Percentiles rank a stretch among this genome's conserved stretches.
Conservation (phyloP, 331 rosid genomes). For the Malus hybrid region DNA sequence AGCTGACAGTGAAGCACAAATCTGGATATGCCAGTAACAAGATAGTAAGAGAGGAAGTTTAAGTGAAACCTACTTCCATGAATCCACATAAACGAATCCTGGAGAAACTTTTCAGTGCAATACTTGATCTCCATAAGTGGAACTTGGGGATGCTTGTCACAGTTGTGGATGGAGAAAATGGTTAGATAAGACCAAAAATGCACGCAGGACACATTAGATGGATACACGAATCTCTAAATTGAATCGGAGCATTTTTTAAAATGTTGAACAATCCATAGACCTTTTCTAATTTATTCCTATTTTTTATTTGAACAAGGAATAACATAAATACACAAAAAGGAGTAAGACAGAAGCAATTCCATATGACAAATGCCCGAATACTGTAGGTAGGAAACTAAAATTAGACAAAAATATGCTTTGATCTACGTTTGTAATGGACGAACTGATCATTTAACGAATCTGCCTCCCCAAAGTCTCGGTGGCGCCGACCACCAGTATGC, state of each 20-base stretch:
- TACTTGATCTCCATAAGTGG: conserved; percentile 27
- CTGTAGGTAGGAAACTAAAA: background rate
- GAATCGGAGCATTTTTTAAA: background rate
- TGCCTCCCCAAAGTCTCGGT: too few species aligned
- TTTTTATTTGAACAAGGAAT: background rate
- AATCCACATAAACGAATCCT: background rate
- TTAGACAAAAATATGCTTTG: background rate
- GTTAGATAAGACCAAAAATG: conserved; percentile 20
- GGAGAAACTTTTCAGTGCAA: too few species aligned
- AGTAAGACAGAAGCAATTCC: too few species aligned
- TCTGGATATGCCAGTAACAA: too few species aligned
- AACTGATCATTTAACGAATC: too few species aligned
- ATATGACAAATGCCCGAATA: background rate
- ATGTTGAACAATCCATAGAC: background rate
- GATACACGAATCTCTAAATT: background rate
- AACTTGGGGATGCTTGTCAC: conserved; percentile 94
- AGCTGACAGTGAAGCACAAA: too few species aligned
- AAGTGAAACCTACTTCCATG: too few species aligned
- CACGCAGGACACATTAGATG: background rate
- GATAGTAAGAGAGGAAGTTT: too few species aligned
- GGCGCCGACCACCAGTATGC: too few species aligned
- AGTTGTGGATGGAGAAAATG: conserved; percentile 8
- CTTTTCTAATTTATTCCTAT: background rate
- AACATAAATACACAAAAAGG: background rate
- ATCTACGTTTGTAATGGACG: too few species aligned